These are phyloP conservation scores for Botrytis hyacinthi DNA, from an alignment of 2,329 filamentous ascomycete species.

Conservation along the genomic window DNA sequence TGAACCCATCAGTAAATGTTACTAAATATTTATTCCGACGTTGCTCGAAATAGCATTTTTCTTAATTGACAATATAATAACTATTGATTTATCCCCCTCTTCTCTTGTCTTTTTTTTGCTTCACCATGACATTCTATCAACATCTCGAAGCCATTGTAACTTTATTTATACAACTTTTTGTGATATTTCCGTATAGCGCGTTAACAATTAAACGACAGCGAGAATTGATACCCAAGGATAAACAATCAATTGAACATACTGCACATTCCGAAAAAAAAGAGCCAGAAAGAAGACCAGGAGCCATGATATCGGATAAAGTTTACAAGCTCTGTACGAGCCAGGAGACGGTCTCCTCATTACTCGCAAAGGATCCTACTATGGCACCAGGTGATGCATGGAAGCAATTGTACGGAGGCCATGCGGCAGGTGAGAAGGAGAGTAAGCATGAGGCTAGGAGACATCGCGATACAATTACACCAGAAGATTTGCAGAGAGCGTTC, in stretches of 20 bases:
- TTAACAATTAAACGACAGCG: conserved; percentile 35
- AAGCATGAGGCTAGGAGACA: conserved; percentile 28
- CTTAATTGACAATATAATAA: background rate
- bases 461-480: conserved; percentile 30
- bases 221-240: conserved; percentile 9
- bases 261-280: background rate
- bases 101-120: background rate
- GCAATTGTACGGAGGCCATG: conserved; percentile 48
- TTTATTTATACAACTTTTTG: conserved; percentile 35
- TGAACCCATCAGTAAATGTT: background rate
- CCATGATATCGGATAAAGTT: conserved; percentile 48
- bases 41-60: background rate
- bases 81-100: background rate
- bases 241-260: conserved; percentile 6
- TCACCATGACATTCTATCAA: conserved; percentile 24
- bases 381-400: conserved; percentile 55
- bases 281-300: background rate
- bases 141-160: conserved; percentile 25
- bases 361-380: conserved; percentile 54
- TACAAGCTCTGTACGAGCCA: conserved; percentile 51
- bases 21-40: background rate
- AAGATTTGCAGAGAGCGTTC: conserved; percentile 53
- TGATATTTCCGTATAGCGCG: conserved; percentile 38
- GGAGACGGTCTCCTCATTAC: conserved; percentile 56
- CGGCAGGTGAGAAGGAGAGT: conserved; percentile 27